A percentile compares a stretch with the other conserved stretches of the same genome.
Evolutionary conservation across 345 rosid species (phyloP).

Genomic region (Cardamine occulta): DNA sequence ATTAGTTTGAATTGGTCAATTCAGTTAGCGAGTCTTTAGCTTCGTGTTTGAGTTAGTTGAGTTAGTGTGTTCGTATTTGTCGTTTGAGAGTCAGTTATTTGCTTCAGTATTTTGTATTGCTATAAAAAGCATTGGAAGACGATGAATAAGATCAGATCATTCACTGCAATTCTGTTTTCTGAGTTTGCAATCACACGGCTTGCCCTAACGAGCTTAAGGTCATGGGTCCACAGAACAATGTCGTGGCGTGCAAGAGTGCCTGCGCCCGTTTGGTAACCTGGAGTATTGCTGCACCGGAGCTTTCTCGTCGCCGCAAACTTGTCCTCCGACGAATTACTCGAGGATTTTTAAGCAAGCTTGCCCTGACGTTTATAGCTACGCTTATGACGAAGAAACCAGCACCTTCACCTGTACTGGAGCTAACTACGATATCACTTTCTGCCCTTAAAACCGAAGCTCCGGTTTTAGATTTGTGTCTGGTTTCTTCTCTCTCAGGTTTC

Average conservation of each 20-base stretch:
- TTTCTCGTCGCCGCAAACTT: slow-evolving; percentile 59
- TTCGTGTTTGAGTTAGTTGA: no score
- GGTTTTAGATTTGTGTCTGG: slow-evolving; percentile 13
- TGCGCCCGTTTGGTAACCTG: slow-evolving; percentile 62
- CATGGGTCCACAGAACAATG: slow-evolving; percentile 36
- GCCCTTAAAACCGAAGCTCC: slow-evolving; percentile 44
- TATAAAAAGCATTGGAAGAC: no score
- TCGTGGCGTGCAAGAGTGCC: slow-evolving; percentile 78
- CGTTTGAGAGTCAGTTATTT: no score
- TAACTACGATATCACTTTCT: slow-evolving; percentile 77
- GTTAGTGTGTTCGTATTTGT: no score
- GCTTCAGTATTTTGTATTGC: no score
- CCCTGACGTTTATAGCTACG: slow-evolving; percentile 81
- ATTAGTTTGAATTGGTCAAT: no score
- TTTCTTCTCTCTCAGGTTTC: slow-evolving; percentile 16
- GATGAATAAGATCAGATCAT: no score
- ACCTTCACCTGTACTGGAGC: slow-evolving; percentile 80
- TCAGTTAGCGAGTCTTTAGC: no score
- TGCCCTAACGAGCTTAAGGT: slow-evolving; percentile 69
- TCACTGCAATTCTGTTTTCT: no score
- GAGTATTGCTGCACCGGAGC: slow-evolving; percentile 78
- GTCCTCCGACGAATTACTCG: slow-evolving; percentile 67
- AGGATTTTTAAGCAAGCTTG: slow-evolving; percentile 73
- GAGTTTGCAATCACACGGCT: neutral
- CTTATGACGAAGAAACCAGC: slow-evolving; percentile 85